A percentile compares a stretch with the other conserved stretches of the same genome.
Conservation (phyloP, 495 filamentous ascomycete genomes). For the Xylaria flabelliformis region DNA sequence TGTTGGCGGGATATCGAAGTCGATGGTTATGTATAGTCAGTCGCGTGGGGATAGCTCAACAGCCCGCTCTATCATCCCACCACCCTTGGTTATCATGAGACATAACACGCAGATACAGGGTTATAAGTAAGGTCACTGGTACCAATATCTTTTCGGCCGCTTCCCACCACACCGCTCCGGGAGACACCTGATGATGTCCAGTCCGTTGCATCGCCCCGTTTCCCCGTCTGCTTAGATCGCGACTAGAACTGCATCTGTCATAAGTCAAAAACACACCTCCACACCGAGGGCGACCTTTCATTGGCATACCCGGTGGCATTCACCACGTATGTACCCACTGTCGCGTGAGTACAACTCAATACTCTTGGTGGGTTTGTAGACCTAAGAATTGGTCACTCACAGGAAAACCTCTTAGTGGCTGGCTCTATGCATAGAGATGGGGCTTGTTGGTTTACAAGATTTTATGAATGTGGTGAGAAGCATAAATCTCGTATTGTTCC, state of each 20-base stretch:
- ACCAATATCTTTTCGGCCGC: neutral
- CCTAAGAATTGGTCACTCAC: neutral
- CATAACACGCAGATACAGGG: neutral
- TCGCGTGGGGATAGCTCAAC: neutral
- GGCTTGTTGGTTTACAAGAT: neutral
- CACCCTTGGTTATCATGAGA: slow-evolving; percentile 14
- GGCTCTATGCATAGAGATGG: neutral
- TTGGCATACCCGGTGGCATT: neutral
- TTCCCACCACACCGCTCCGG: neutral
- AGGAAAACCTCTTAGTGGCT: neutral
- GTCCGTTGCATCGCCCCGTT: neutral
- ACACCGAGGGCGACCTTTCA: neutral
- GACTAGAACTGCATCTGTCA: slow-evolving; percentile 6
- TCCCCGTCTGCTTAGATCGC: slow-evolving; percentile 3
- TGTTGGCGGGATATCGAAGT: neutral
- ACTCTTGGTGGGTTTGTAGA: neutral
- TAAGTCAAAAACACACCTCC: neutral
- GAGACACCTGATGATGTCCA: slow-evolving; percentile 3
- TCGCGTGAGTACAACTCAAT: slow-evolving; percentile 9
- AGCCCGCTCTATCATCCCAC: slow-evolving; percentile 12
- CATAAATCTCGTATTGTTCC: neutral
- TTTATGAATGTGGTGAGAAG: too few relatives aligned
- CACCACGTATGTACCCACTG: slow-evolving; percentile 9
- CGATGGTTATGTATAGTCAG: neutral
- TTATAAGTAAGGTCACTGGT: too few relatives aligned